Base-by-base conservation (phyloP, 116 monocot genomes). In the Papilionanthe hybrid region DNA sequence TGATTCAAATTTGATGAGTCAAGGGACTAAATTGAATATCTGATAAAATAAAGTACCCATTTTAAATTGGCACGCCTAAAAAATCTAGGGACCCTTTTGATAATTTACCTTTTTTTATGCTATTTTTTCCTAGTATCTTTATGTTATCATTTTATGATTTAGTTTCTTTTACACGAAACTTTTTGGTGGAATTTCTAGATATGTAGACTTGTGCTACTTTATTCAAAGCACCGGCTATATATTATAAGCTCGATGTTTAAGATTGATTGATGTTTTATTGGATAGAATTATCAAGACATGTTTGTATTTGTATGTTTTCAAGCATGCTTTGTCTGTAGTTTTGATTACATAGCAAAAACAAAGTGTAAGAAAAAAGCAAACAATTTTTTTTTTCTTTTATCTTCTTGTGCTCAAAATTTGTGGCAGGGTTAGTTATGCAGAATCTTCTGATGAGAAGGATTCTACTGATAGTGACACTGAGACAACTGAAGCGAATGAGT, bases 371-470 rank as follows among this genome's bases (percentile, higher is more conserved):
- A 75, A 47, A 45, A 13, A 50, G n/a, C 8, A 1, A 48, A 48
- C 48, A 12, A 3, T 48, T 48, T 15, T 75, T 23, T 55, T 12
- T 41, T n/a, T 78, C 20, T 43, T 78, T 27, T 60, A 42, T 18
- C 43, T 42, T 63, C 9, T 63, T 22, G n/a, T 65, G 65, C 42
- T 78, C 57, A 9, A 58, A 20, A 4, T 42, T n/a, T 63, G 55
- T 63, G 42, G 63, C 49, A 42, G 17, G n/a, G 78, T 42, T 58
- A 94, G 91, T 78, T 94, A 88, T 85, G 90, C 90, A 84, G 94
- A 90, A 77, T 58, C 86, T 28, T 89, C 87, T 85, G 88, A 87
- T 85, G 88, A 82, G 76, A 86, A 85, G 76, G 89, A 87, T 88
- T 86, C 86, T 7, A 72, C 42, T 82, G 67, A 76, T 78, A 79